A percentile compares a stretch with the other conserved stretches of the same genome.
These are phyloP conservation scores for Pyrenophora tritici-repentis DNA, from an alignment of 2,329 filamentous ascomycete genomes.

Conservation along the genomic window DNA sequence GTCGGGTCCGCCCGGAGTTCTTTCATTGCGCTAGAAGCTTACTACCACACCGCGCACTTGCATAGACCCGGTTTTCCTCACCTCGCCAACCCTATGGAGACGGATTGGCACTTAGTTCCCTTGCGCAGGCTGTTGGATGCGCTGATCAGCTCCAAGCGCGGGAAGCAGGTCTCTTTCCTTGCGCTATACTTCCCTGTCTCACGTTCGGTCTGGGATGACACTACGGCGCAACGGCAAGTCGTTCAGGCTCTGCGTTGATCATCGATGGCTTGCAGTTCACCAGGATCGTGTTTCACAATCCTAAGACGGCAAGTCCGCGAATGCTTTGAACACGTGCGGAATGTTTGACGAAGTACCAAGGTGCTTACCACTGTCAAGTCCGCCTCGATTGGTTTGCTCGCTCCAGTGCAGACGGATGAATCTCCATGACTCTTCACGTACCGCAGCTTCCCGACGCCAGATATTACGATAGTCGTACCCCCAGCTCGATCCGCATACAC, in stretches of 20 bases:
- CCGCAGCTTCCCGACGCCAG: neutral
- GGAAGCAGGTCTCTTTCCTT: constrained; percentile 3
- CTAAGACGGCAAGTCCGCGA: constrained; percentile 11
- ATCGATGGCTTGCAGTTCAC: constrained; percentile 21
- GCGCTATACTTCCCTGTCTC: constrained; percentile 1
- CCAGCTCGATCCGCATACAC: no score
- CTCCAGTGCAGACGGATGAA: neutral
- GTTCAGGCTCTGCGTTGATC: constrained; percentile 6
- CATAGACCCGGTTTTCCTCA: constrained; percentile 8
- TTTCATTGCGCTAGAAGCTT: constrained; percentile 16
- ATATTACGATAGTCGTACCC: no score
- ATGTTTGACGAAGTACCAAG: neutral
- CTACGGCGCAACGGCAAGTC: constrained; percentile 12
- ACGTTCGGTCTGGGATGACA: constrained; percentile 1
- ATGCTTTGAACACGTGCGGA: constrained; percentile 1
- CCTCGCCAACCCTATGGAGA: constrained; percentile 14
- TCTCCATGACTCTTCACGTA: neutral
- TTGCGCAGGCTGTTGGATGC: constrained; percentile 6
- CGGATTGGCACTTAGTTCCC: constrained; percentile 4
- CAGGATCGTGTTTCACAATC: constrained; percentile 12
- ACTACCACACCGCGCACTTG: constrained; percentile 2
- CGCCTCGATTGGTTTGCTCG: neutral
- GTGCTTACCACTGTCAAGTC: neutral
- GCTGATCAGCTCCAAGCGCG: constrained; percentile 17
- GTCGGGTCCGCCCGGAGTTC: constrained; percentile 17